Evolutionary conservation across 331 rosid species (phyloP).

Genomic region (Ulmus americana): DNA sequence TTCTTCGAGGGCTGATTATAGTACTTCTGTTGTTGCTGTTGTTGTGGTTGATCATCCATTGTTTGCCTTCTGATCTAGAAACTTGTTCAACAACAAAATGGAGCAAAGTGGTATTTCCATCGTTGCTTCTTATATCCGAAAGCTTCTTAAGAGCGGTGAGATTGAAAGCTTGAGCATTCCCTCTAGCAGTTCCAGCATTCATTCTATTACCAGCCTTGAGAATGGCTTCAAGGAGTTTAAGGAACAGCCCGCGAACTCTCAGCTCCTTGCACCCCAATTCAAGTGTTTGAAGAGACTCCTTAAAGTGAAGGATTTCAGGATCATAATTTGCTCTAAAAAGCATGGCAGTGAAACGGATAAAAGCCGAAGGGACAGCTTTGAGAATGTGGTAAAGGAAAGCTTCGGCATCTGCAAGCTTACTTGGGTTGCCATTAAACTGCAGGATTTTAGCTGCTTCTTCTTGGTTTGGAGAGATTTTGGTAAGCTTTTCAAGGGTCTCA

Average conservation of each 20-base stretch:
- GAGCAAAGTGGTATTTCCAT: constrained; percentile 64
- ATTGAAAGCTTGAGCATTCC: constrained; percentile 86
- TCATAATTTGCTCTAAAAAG: constrained; percentile 62
- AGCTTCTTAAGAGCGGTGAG: constrained; percentile 70
- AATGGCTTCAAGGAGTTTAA: constrained; percentile 85
- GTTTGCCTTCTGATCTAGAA: constrained; percentile 54
- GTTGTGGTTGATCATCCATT: constrained; percentile 26
- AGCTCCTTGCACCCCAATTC: constrained; percentile 81
- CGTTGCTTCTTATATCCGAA: constrained; percentile 63
- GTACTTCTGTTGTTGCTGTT: constrained; percentile 14
- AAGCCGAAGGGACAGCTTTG: constrained; percentile 77
- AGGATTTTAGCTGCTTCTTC: constrained; percentile 58
- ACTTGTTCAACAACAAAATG: constrained; percentile 77
- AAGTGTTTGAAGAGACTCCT: constrained; percentile 62
- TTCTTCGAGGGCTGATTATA: constrained; percentile 6
- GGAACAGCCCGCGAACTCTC: constrained; percentile 49
- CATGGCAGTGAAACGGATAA: constrained; percentile 61
- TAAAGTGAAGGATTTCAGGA: constrained; percentile 50
- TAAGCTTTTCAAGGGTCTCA: constrained; percentile 65
- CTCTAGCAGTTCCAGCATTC: constrained; percentile 92
- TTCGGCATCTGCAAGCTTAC: constrained; percentile 68
- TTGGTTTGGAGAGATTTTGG: constrained; percentile 56
- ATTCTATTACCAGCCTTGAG: constrained; percentile 88
- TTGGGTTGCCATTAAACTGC: constrained; percentile 57
- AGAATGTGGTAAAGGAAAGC: constrained; percentile 64